phyloP scores from a whole-genome alignment of 805 yeast species.

The Teunomyces stri region DNA sequence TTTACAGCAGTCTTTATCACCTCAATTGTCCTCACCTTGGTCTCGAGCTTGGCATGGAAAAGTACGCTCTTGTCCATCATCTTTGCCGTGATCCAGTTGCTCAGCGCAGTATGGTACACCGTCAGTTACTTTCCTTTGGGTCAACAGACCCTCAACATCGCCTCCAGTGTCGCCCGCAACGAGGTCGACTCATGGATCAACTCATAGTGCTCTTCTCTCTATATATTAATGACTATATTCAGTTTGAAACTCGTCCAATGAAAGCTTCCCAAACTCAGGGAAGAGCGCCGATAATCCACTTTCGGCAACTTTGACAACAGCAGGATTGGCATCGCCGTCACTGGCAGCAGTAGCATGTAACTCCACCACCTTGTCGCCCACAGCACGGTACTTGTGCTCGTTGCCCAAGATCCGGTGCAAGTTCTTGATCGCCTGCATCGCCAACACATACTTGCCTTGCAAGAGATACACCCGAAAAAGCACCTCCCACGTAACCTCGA shows the following conservation, averaged over 20 bases:
- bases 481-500: conserved; percentile 41
- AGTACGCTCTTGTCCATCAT: conserved; percentile 38
- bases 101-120: conserved; percentile 45
- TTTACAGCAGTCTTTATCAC: conserved; percentile 38
- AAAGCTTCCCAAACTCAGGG: conserved; percentile 26
- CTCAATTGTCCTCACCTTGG: conserved; percentile 39
- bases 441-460: conserved; percentile 46
- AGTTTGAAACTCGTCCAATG: conserved; percentile 11
- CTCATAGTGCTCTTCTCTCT: neutral
- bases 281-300: conserved; percentile 35
- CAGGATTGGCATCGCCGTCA: conserved; percentile 43
- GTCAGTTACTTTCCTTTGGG: conserved; percentile 50
- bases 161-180: conserved; percentile 41
- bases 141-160: conserved; percentile 40
- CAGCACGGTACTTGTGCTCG: conserved; percentile 14
- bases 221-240: conserved; percentile 3
- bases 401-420: conserved; percentile 33
- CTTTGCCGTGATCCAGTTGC: conserved; percentile 40
- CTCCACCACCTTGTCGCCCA: conserved; percentile 31
- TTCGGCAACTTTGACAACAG: conserved; percentile 42
- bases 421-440: conserved; percentile 44
- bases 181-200: conserved; percentile 45
- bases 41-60: conserved; percentile 34
- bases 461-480: conserved; percentile 38
- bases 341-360: conserved; percentile 28